These are phyloP conservation scores for Clavaria fumosa DNA, from an alignment of 768 basidiomycete species.

Conservation along the genomic window DNA sequence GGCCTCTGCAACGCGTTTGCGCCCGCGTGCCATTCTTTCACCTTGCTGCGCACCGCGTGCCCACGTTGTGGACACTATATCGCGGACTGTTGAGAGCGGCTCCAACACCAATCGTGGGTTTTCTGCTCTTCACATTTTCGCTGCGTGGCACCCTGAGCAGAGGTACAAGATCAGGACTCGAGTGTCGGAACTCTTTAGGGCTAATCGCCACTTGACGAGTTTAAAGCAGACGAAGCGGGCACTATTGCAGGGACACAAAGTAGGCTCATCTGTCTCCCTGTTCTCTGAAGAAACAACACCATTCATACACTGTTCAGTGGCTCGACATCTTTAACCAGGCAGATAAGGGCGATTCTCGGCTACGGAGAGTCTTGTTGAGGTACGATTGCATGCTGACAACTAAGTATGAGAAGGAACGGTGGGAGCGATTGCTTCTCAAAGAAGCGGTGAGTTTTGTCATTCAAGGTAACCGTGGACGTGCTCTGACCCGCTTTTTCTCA, in stretches of 20 bases:
- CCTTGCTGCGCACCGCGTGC: conserved; percentile 56
- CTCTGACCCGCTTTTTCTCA: background rate
- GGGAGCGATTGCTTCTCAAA: conserved; percentile 30
- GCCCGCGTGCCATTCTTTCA: conserved; percentile 52
- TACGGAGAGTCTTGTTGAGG: conserved; percentile 31
- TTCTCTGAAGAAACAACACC: background rate
- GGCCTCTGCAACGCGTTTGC: conserved; percentile 41
- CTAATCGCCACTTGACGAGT: conserved; percentile 37
- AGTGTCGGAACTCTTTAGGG: conserved; percentile 37
- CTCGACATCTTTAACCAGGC: conserved; percentile 42
- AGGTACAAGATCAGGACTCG: conserved; percentile 39
- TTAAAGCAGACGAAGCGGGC: conserved; percentile 30
- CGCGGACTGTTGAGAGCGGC: conserved; percentile 46
- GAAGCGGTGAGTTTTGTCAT: conserved; percentile 32
- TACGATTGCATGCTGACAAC: conserved; percentile 43
- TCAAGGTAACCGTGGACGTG: background rate
- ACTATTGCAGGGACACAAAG: conserved; percentile 42
- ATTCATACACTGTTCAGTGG: conserved; percentile 26
- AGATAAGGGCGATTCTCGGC: conserved; percentile 32
- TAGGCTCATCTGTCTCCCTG: conserved; percentile 16
- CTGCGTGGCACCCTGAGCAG: conserved; percentile 1
- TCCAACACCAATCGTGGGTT: conserved; percentile 38
- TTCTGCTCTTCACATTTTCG: background rate
- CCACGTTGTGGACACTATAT: conserved; percentile 68
- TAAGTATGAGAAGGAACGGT: conserved; percentile 33